Evolutionary conservation across 192 early-diverging fungal species (phyloP), one percentile per base, ranked within the genome.

Genomic region (Gonapodya prolifera): DNA sequence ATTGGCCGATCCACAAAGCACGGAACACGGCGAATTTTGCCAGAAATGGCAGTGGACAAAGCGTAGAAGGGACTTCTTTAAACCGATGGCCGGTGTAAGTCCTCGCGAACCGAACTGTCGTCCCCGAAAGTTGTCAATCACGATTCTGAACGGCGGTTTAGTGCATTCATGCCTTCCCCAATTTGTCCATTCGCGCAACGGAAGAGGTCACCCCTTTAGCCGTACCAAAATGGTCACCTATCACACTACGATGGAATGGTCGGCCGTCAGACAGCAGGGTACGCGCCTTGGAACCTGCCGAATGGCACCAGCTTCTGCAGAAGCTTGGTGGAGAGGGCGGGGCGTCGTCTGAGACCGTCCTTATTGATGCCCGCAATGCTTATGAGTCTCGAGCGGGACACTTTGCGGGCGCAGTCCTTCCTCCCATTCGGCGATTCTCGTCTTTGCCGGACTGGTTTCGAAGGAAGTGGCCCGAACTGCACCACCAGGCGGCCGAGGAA

Each of bases 281-380:
- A 61, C 45, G 45, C 8, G 8, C 45, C 8, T 23, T 61, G 45
- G 45, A 61, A 0, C 91, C 91, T 1, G 28, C 80, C 17, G 83
- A 83, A 0, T 91, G 89, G 70, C 89, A 91, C 70, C 76, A 78
- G 1, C 80, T 84, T 33, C 75, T 90, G 0, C 73, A 74, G 30
- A 77, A 84, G 8, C 45, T 61, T 61, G 8, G 23, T 61, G 8
- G 45, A 61, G 8, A 16, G 8, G 8, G 8, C 23, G 45, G 23
- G 8, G 45, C 45, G 8, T 61, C 45, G 8, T 23, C 8, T 23
- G 23, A 61, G 8, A 61, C 82, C 16, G 70, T 85, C 69, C 76
- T 84, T 28, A 69, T 92, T 34, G 91, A 92, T 81, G 84, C 87
- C 8, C 80, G 91, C 30, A 92, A 92, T 78, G 87, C 91, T 69